A percentile compares a stretch with the other conserved stretches of the same genome.
Evolutionary conservation across 495 filamentous ascomycete species (phyloP).

Genomic region (Collariella sp.): DNA sequence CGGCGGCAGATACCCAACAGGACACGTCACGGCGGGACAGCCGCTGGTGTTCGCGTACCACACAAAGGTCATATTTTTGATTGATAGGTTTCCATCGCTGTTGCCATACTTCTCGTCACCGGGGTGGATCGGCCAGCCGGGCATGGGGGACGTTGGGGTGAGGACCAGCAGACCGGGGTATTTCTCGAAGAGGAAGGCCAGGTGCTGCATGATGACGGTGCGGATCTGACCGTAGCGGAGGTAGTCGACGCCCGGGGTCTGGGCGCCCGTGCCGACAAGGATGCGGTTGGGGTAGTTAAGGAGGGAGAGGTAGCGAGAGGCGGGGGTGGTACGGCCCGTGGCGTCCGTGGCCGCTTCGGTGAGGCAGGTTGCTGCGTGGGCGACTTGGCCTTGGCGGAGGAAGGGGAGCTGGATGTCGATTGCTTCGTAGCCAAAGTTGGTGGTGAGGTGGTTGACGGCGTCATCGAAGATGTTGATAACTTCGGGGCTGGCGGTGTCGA

Average conservation of each 20-base stretch:
- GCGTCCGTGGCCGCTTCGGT: conserved; percentile 48
- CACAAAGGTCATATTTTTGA: conserved; percentile 80
- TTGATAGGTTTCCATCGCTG: conserved; percentile 59
- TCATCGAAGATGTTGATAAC: conserved; percentile 53
- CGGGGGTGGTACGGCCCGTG: conserved; percentile 17
- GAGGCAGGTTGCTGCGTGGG: conserved; percentile 77
- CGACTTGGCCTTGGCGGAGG: conserved; percentile 62
- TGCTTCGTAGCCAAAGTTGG: conserved; percentile 52
- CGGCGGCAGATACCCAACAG: conserved; percentile 62
- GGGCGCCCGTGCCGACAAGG: conserved; percentile 53
- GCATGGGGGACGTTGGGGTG: conserved; percentile 68
- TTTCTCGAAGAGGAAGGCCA: conserved; percentile 59
- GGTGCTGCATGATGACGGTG: conserved; percentile 71
- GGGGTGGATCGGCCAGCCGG: conserved; percentile 56
- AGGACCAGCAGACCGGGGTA: conserved; percentile 73
- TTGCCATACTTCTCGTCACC: conserved; percentile 54
- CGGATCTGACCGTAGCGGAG: conserved; percentile 67
- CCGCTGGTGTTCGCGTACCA: conserved; percentile 82
- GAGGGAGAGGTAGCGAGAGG: conserved; percentile 18
- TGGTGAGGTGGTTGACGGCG: conserved; percentile 53
- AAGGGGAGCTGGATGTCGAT: conserved; percentile 71
- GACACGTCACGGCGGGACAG: conserved; percentile 67
- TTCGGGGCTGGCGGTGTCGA: conserved; percentile 53
- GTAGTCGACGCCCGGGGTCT: conserved; percentile 61
- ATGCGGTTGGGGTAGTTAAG: conserved; percentile 67